Base-by-base conservation (phyloP, 2,329 filamentous ascomycete genomes). In the Neonectria faginata region DNA sequence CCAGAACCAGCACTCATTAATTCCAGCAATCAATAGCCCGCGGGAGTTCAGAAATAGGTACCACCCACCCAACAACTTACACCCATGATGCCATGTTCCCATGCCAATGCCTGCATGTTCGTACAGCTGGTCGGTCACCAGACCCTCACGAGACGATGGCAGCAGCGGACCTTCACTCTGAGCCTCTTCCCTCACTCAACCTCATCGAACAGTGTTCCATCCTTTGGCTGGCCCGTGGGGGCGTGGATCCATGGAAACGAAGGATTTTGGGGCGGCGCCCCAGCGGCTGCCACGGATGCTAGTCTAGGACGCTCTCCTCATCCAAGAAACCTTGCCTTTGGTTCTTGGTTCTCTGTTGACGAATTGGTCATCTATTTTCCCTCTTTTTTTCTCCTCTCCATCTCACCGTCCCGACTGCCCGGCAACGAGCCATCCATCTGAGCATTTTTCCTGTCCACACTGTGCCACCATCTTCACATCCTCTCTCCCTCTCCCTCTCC, bases 41-140 rank as follows among this genome's bases (percentile, higher is more conserved):
- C 45, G 31, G 36, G 57, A 29, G 47, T 52, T 52, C 57, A 52
- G 53, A 59, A 59, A 59, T 59, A 59, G 57, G 47, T 44, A 29
- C 36, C 36, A 22, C 29, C 10, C 29, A 31, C 31, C 31, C 3
- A 33, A 29, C 29, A 29, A 10, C 5, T 6, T 6, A 16, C 25
- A 31, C 8, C 36, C 36, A 41, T 20, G 39, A n/a, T n/a, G 18
- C 36, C 20, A 29, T 44, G 52, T 20, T 5, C 8, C 36, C 36
- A 41, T 18, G 39, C 39, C 39, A 42, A 42, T 48, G 22, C 45
- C 25, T 48, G 14, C 45, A 18, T 33, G 29, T n/a, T 9, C 6
- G 5, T n/a, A 18, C 48, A 33, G 48, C 29, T n/a, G 27, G 10
- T 18, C 39, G 9, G 48, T 33, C 48, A 36, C 31, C 29, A 20